These are phyloP conservation scores for Podospora didyma DNA, from an alignment of 495 filamentous ascomycete species.

Conservation along the genomic window DNA sequence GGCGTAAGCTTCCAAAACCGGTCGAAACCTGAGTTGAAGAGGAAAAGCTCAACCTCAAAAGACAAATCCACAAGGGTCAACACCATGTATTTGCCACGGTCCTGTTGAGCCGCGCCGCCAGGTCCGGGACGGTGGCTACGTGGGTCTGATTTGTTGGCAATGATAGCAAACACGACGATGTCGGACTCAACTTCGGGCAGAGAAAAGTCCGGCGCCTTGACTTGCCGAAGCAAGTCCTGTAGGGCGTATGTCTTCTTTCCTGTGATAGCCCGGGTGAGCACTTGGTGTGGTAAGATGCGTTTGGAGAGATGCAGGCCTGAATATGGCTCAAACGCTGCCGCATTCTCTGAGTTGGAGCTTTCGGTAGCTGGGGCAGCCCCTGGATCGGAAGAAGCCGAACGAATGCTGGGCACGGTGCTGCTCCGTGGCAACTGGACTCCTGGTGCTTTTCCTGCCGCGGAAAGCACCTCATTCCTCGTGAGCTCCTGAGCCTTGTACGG, in stretches of 20 bases:
- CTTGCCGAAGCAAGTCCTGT: conserved; percentile 73
- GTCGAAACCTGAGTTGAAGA: conserved; percentile 88
- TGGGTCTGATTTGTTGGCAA: conserved; percentile 82
- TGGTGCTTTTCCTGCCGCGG: conserved; percentile 27
- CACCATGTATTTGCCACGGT: conserved; percentile 82
- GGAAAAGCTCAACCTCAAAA: conserved; percentile 86
- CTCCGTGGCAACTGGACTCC: conserved; percentile 43
- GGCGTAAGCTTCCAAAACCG: conserved; percentile 85
- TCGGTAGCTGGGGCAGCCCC: background rate
- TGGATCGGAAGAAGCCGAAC: conserved; percentile 17
- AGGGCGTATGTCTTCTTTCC: conserved; percentile 74
- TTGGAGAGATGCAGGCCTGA: conserved; percentile 80
- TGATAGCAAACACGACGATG: conserved; percentile 79
- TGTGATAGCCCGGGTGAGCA: conserved; percentile 67
- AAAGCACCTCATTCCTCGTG: conserved; percentile 62
- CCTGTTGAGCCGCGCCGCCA: conserved; percentile 45
- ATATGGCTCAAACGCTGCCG: conserved; percentile 74
- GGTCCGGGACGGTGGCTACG: conserved; percentile 59
- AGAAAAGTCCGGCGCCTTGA: conserved; percentile 81
- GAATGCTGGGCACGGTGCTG: conserved; percentile 47
- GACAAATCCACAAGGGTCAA: conserved; percentile 81
- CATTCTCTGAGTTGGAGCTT: conserved; percentile 17
- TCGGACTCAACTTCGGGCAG: conserved; percentile 82
- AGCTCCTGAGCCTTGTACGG: conserved; percentile 48
- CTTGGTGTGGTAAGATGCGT: conserved; percentile 78